A percentile compares a stretch with the other conserved stretches of the same genome.
Conservation (phyloP, 176 grass and related monocot genomes). For the Oryza meridionalis region DNA sequence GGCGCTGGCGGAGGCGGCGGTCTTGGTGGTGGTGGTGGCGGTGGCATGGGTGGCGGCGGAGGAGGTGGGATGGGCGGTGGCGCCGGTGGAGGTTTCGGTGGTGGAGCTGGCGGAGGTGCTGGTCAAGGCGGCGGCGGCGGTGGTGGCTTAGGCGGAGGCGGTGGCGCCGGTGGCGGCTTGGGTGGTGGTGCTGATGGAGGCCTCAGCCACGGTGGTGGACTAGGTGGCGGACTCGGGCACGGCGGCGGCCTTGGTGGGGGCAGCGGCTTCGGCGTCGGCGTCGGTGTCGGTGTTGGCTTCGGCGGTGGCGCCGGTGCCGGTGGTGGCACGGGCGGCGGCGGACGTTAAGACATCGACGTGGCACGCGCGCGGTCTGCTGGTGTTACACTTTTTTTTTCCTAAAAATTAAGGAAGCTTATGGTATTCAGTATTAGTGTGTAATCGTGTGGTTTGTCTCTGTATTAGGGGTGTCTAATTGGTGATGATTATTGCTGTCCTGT, state of each 20-base stretch:
- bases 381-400: background rate
- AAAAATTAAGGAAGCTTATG: too few species aligned
- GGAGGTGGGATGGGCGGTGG: constrained; percentile 10
- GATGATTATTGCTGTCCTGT: background rate
- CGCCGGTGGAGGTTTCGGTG: background rate
- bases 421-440: background rate
- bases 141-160: background rate
- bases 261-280: constrained; percentile 1
- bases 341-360: background rate
- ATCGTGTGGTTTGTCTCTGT: background rate
- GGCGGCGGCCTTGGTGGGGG: constrained; percentile 2
- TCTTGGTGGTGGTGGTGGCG: constrained; percentile 8
- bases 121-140: background rate
- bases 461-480: background rate
- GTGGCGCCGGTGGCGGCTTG: background rate
- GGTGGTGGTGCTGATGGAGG: background rate
- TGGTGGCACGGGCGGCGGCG: constrained; percentile 25
- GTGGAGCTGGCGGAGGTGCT: background rate
- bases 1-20: background rate
- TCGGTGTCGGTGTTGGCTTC: constrained; percentile 18
- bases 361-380: background rate
- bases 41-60: background rate
- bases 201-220: background rate
- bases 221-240: background rate
- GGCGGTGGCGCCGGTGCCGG: constrained; percentile 24